A percentile compares a stretch with the other conserved stretches of the same genome.
These are phyloP conservation scores for Yarrowia osloensis DNA, from an alignment of 805 yeast genomes.

Conservation along the genomic window DNA sequence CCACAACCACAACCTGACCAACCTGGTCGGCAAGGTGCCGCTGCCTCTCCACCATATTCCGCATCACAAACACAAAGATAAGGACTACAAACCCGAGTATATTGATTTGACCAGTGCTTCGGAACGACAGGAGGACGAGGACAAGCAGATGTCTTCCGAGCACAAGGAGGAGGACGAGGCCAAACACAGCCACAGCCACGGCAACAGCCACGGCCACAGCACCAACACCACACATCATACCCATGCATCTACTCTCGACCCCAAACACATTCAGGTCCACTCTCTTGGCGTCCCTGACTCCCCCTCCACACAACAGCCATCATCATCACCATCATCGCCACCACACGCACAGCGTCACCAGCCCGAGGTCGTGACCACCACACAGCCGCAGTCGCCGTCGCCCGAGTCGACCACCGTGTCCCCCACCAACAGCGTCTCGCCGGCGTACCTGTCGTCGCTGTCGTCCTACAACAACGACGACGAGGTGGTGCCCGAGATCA, in stretches of 20 bases:
- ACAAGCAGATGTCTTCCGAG: background rate
- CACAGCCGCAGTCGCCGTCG: slow-evolving; percentile 1
- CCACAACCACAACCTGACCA: background rate
- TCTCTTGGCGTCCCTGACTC: background rate
- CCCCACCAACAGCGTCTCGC: slow-evolving; percentile 12
- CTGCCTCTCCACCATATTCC: background rate
- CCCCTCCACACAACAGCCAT: background rate
- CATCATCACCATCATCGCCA: background rate
- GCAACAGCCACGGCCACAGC: background rate
- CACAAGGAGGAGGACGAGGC: slow-evolving; percentile 4
- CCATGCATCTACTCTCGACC: background rate
- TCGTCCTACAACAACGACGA: slow-evolving; percentile 22
- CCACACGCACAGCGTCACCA: background rate
- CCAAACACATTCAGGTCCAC: background rate
- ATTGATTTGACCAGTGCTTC: background rate
- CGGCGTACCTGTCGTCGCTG: slow-evolving; percentile 13
- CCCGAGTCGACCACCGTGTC: slow-evolving; percentile 13
- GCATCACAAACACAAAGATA: slow-evolving; percentile 11
- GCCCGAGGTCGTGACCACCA: background rate
- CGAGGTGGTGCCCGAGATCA: background rate
- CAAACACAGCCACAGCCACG: background rate
- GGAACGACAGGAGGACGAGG: background rate
- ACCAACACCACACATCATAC: background rate
- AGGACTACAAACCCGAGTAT: slow-evolving; percentile 15
- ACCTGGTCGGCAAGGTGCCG: slow-evolving; percentile 2